Conservation (phyloP, 257 asterid species). For the Jacaranda copaia region DNA sequence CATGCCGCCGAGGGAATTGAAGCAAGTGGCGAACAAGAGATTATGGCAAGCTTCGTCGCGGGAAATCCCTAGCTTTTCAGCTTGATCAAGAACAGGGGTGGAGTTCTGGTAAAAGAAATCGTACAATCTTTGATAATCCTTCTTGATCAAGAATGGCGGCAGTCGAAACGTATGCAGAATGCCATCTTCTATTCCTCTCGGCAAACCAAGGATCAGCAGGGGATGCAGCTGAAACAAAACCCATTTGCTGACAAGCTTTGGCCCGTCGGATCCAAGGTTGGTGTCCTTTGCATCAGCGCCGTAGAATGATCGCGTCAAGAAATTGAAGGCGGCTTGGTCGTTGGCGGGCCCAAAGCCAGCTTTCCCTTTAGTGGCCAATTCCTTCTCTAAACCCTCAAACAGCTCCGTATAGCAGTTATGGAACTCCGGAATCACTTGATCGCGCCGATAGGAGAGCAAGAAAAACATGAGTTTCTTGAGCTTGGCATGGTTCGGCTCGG, state of each 20-base stretch:
- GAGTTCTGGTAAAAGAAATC: conserved; percentile 70
- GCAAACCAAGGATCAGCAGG: conserved; percentile 61
- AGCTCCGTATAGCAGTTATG: conserved; percentile 51
- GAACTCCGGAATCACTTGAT: conserved; percentile 75
- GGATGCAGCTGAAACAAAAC: conserved; percentile 78
- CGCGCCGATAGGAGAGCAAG: conserved; percentile 60
- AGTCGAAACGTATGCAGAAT: conserved; percentile 62
- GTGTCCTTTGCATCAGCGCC: conserved; percentile 66
- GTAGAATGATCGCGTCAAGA: conserved; percentile 61
- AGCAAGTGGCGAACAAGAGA: conserved; percentile 76
- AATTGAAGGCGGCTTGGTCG: conserved; percentile 81
- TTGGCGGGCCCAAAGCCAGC: conserved; percentile 54
- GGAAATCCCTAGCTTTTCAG: conserved; percentile 58
- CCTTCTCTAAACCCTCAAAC: conserved; percentile 58
- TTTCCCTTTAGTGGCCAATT: conserved; percentile 58
- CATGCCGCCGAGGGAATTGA: conserved; percentile 88
- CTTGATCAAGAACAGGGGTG: conserved; percentile 62
- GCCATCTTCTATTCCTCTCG: conserved; percentile 60
- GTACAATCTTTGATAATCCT: conserved; percentile 64
- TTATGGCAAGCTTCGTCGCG: conserved; percentile 89
- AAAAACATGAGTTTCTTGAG: conserved; percentile 71
- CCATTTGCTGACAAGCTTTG: conserved; percentile 69
- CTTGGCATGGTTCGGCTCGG: conserved; percentile 77
- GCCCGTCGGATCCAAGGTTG: conserved; percentile 73
- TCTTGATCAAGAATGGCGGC: conserved; percentile 68